These are phyloP conservation scores for Liriodendron chinense DNA, from an alignment of 164 flowering plant genomes.

Conservation along the genomic window DNA sequence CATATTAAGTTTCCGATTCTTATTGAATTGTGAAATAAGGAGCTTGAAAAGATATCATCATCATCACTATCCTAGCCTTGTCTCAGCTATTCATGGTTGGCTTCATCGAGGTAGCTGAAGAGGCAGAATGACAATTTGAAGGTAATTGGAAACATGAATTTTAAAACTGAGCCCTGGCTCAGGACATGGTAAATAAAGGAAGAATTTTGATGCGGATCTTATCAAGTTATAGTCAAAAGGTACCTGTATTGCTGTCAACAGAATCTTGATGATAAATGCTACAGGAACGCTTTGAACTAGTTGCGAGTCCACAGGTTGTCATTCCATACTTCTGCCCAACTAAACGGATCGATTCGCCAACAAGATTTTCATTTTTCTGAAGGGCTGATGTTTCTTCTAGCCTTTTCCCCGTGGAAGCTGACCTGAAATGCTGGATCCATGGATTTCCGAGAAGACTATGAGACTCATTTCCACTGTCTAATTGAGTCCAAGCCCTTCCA, in stretches of 20 bases:
- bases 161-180: background rate
- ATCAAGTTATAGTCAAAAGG: background rate
- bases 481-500: slow-evolving; percentile 25
- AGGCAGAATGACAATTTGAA: background rate
- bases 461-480: slow-evolving; percentile 17
- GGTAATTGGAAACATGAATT: background rate
- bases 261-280: slow-evolving; percentile 20
- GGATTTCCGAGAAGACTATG: slow-evolving; percentile 33
- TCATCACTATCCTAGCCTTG: too few relatives aligned
- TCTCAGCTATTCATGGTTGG: too few relatives aligned
- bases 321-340: slow-evolving; percentile 16
- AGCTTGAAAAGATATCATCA: too few relatives aligned
- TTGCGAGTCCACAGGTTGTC: slow-evolving; percentile 11
- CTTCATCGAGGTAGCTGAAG: too few relatives aligned
- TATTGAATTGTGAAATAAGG: too few relatives aligned
- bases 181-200: background rate
- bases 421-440: slow-evolving; percentile 52
- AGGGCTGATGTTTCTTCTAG: slow-evolving; percentile 10
- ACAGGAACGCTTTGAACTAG: slow-evolving; percentile 20
- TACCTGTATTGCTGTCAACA: slow-evolving; percentile 37
- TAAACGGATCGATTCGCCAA: background rate
- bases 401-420: slow-evolving; percentile 17
- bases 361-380: slow-evolving; percentile 12
- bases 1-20: too few relatives aligned
- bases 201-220: background rate